Percentiles rank a stretch among this genome's conserved stretches.
These are phyloP conservation scores for Talaromyces pinophilus DNA, from an alignment of 2,329 filamentous ascomycete species.

Conservation along the genomic window DNA sequence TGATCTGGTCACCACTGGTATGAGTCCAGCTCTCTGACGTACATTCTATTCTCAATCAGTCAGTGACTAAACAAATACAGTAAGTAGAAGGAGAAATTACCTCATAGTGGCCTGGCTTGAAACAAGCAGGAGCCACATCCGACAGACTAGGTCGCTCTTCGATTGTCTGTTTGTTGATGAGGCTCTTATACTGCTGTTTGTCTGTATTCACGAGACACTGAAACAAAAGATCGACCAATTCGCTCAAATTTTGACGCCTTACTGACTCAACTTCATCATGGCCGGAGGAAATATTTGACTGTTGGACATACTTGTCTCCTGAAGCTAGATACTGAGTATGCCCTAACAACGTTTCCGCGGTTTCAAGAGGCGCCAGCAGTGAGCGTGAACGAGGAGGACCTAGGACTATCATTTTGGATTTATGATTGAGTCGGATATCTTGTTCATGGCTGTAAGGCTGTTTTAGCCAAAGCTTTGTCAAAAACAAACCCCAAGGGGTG, in stretches of 20 bases:
- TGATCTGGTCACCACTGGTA: slow-evolving; percentile 39
- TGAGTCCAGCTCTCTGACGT: slow-evolving; percentile 37
- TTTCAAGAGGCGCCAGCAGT: neutral
- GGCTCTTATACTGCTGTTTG: neutral
- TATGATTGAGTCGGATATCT: neutral
- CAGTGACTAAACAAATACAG: slow-evolving; percentile 8
- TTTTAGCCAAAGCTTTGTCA: slow-evolving; percentile 16
- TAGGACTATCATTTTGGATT: neutral
- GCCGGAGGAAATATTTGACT: neutral
- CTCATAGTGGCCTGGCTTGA: slow-evolving; percentile 31
- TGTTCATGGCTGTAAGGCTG: neutral
- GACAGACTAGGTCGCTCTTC: slow-evolving; percentile 9
- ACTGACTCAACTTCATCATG: no score
- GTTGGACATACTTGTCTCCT: neutral
- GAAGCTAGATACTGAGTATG: neutral
- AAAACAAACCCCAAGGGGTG: slow-evolving; percentile 6
- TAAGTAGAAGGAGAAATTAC: slow-evolving; percentile 26
- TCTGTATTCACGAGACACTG: neutral
- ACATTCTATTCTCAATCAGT: slow-evolving; percentile 33
- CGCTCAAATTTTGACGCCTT: neutral
- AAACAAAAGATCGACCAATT: slow-evolving; percentile 14
- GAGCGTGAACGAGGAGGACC: neutral
- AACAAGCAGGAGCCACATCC: slow-evolving; percentile 12
- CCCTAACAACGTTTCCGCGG: no score
- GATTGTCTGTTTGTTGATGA: neutral